Evolutionary conservation across 164 flowering plant species (phyloP), one percentile per base, ranked within the genome.

Genomic region (Liriodendron chinense): DNA sequence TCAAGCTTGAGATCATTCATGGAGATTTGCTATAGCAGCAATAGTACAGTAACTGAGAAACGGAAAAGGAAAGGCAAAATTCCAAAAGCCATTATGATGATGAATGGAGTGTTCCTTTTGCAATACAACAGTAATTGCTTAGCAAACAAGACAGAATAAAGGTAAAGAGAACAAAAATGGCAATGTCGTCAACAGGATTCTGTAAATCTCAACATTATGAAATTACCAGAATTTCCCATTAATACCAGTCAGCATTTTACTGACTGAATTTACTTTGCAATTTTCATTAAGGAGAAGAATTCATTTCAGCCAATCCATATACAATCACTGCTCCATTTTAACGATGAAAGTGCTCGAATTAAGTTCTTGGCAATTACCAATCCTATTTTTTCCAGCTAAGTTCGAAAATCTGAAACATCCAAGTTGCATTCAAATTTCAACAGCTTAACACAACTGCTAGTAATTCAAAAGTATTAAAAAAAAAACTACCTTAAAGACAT

Each of bases 401-500:
- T n/a, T 14, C 1, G 20, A 26, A 64, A 23, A 16, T 64, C 24
- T 13, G 22, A 64, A 64, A 10, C 67, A 64, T 12, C 24, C 67
- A 9, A 64, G 24, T 64, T 64, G 57, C 13, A 12, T 72, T 43
- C 20, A 43, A 43, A 16, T 64, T 65, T 61, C 66, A 20, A 57
- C 57, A 53, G 66, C 9, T 67, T 20, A 10, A 34, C 20, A 12
- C 20, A 34, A 13, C 26, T 7, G n/a, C 62, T 20, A 34, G 43
- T 34, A 34, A 34, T 4, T 34, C 43, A 34, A 34, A 34, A 34
- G 5, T 3, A 34, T 3, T 34, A 34, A 28, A 25, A 22, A 21
- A 21, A 47, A 57, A 24, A n/a, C 50, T 90, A 93, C 99, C 93
- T 86, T 78, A 83, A 94, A 94, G 49, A 86, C 90, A 12, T 84